phyloP scores from a whole-genome alignment of 208 protist species.

The Leishmania lainsoni region DNA sequence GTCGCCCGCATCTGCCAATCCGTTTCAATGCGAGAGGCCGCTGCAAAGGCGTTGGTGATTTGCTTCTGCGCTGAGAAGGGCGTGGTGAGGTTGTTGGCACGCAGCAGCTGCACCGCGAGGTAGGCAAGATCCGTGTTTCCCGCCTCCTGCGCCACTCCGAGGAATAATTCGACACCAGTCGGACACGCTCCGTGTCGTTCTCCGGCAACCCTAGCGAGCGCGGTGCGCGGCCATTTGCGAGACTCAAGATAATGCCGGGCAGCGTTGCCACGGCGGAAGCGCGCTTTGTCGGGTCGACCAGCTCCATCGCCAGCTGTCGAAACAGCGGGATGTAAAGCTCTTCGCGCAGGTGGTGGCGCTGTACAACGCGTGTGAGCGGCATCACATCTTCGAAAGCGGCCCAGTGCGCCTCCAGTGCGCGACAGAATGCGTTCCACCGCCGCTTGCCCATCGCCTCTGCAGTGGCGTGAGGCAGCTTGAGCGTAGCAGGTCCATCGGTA shows the following conservation, averaged over 20 bases:
- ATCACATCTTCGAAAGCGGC: conserved; percentile 61
- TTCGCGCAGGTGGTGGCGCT: conserved; percentile 51
- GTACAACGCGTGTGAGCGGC: conserved; percentile 60
- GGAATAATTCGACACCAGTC: conserved; percentile 64
- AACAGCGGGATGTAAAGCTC: conserved; percentile 72
- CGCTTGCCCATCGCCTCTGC: conserved; percentile 63
- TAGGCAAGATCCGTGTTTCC: conserved; percentile 84
- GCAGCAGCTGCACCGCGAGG: conserved; percentile 82
- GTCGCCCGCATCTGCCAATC: conserved; percentile 81
- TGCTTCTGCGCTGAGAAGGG: conserved; percentile 83
- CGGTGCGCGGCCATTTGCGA: conserved; percentile 80
- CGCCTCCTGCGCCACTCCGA: conserved; percentile 73
- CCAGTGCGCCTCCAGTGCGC: conserved; percentile 47
- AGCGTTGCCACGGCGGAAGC: conserved; percentile 51
- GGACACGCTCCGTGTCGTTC: conserved; percentile 48
- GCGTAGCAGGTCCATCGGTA: conserved; percentile 53
- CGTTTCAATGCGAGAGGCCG: conserved; percentile 70
- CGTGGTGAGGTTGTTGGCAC: conserved; percentile 73
- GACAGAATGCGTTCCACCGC: conserved; percentile 37
- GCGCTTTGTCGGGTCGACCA: conserved; percentile 57
- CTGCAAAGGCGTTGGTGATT: conserved; percentile 84
- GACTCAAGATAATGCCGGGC: conserved; percentile 69
- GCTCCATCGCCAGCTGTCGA: conserved; percentile 75
- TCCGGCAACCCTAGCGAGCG: conserved; percentile 55
- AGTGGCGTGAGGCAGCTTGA: conserved; percentile 53